Conservation (phyloP, 257 asterid genomes). For the Solanum virginianum region DNA sequence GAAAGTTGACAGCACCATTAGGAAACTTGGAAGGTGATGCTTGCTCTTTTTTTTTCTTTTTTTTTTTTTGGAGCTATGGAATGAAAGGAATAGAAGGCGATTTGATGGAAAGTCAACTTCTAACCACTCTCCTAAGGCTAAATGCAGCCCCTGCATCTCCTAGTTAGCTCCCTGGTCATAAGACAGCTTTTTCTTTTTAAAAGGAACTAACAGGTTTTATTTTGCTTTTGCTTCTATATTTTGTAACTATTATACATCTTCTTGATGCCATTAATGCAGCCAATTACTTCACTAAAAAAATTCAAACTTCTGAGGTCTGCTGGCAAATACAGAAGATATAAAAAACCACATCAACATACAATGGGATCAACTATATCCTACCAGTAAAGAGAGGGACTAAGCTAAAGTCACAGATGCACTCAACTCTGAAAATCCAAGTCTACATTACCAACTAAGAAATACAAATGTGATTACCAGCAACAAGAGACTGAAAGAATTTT, state of each 20-base stretch:
- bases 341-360: background rate
- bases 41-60: background rate
- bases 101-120: background rate
- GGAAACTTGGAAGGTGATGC: background rate
- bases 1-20: background rate
- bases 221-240: background rate
- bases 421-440: background rate
- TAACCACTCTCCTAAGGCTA: background rate
- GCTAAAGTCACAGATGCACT: background rate
- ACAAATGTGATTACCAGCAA: conserved; percentile 57
- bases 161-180: background rate
- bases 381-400: background rate
- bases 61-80: background rate
- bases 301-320: background rate
- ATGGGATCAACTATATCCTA: background rate
- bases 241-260: background rate
- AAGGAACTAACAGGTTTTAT: background rate
- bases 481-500: conserved; percentile 89
- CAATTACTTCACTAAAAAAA: background rate
- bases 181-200: background rate
- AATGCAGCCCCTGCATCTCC: background rate
- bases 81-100: background rate
- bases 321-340: background rate
- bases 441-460: background rate
- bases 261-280: background rate